Conservation (phyloP, 768 basidiomycete genomes). For the Collybia sp. region DNA sequence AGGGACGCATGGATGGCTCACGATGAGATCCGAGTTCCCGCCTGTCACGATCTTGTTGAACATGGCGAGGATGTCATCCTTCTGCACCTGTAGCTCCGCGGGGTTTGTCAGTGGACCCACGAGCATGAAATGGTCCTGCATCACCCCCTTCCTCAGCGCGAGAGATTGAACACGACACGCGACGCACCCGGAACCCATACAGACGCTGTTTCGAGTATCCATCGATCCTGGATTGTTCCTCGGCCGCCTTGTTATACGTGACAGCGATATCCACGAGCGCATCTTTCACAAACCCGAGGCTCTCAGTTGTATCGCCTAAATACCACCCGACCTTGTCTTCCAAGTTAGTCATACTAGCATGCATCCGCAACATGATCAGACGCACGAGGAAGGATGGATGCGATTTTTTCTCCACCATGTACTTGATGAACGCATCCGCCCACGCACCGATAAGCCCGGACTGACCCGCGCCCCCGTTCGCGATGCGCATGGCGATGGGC, state of each 20-base stretch:
- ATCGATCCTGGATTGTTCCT: constrained; percentile 26
- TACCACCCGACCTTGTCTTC: constrained; percentile 49
- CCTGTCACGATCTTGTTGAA: constrained; percentile 41
- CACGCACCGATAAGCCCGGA: constrained; percentile 42
- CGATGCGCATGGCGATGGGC: constrained; percentile 37
- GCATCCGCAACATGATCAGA: background rate
- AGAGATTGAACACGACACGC: background rate
- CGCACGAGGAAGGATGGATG: constrained; percentile 27
- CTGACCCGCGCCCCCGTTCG: constrained; percentile 48
- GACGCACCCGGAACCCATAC: constrained; percentile 42
- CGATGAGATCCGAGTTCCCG: constrained; percentile 39
- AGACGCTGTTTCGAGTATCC: constrained; percentile 25
- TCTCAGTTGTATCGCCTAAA: constrained; percentile 51
- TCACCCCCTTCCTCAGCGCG: background rate
- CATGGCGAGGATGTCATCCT: constrained; percentile 32
- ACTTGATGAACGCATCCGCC: constrained; percentile 42
- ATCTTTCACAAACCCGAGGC: constrained; percentile 33
- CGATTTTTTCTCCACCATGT: constrained; percentile 23
- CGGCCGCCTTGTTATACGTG: constrained; percentile 50
- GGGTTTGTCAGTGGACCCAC: constrained; percentile 46
- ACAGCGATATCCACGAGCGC: constrained; percentile 45
- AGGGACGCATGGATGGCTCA: constrained; percentile 12
- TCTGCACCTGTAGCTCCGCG: constrained; percentile 24
- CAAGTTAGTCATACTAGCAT: background rate
- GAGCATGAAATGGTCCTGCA: constrained; percentile 46